phyloP scores from a whole-genome alignment of 495 filamentous ascomycete genomes.

The Tuber indicum region DNA sequence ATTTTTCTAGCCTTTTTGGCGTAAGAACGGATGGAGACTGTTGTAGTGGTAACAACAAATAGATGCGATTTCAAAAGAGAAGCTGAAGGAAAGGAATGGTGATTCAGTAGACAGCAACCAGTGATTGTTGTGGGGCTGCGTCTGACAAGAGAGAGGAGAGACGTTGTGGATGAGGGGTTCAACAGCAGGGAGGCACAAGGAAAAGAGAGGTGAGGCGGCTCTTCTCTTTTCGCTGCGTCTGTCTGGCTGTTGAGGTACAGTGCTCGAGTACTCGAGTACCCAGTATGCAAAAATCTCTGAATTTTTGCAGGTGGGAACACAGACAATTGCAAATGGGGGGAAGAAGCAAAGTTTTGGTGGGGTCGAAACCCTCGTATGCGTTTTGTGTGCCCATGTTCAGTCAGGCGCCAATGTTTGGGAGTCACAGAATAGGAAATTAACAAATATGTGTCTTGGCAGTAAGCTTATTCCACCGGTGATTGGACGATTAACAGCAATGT shows the following conservation, averaged over 20 bases:
- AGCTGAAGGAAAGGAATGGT: neutral
- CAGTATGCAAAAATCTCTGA: neutral
- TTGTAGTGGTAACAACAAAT: neutral
- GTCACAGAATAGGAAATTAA: neutral
- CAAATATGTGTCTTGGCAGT: neutral
- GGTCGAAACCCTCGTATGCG: neutral
- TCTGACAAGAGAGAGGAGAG: slow-evolving; percentile 32
- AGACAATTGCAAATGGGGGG: neutral
- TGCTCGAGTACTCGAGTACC: neutral
- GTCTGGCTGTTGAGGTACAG: neutral
- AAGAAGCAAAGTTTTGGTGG: neutral
- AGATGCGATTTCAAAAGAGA: neutral
- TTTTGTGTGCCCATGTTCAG: neutral
- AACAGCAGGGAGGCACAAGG: slow-evolving; percentile 14
- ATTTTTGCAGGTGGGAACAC: neutral
- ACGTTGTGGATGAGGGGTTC: slow-evolving; percentile 38
- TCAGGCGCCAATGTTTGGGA: neutral
- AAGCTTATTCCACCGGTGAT: neutral
- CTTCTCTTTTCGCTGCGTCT: slow-evolving; percentile 9
- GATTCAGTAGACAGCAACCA: slow-evolving; percentile 5
- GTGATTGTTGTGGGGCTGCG: slow-evolving; percentile 23
- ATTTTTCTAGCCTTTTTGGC: slow-evolving; percentile 51
- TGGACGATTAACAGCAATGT: neutral
- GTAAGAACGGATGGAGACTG: slow-evolving; percentile 46
- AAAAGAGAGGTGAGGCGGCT: slow-evolving; percentile 5